phyloP scores from a whole-genome alignment of 2,329 filamentous ascomycete species.

The Ophiostoma angusticollis region DNA sequence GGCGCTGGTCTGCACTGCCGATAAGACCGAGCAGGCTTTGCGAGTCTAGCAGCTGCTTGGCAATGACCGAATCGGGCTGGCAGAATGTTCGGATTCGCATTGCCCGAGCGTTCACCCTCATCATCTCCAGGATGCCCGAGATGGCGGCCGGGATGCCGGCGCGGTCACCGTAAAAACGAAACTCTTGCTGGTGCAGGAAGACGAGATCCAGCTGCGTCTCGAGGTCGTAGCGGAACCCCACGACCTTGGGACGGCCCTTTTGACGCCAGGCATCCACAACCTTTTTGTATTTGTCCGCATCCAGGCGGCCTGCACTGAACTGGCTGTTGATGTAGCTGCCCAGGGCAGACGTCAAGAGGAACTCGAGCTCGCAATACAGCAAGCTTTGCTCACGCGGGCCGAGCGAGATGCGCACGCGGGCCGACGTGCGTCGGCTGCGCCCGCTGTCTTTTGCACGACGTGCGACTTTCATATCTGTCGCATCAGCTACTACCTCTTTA shows the following conservation, averaged over 20 bases:
- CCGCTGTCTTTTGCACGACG: conserved; percentile 21
- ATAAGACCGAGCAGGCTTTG: conserved; percentile 38
- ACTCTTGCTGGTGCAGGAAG: conserved; percentile 34
- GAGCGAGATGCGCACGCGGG: conserved; percentile 35
- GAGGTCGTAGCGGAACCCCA: conserved; percentile 46
- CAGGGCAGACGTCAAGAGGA: conserved; percentile 35
- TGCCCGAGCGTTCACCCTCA: conserved; percentile 38
- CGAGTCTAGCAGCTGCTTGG: conserved; percentile 43
- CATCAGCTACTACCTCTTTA: conserved; percentile 35
- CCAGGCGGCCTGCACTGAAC: conserved; percentile 41
- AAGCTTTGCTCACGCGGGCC: conserved; percentile 44
- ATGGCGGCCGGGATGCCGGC: conserved; percentile 31
- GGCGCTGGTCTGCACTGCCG: conserved; percentile 29
- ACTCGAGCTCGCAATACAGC: conserved; percentile 47
- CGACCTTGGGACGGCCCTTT: conserved; percentile 40
- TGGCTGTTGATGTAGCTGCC: conserved; percentile 40
- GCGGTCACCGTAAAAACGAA: conserved; percentile 40
- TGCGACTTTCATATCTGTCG: conserved; percentile 25
- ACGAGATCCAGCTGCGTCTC: conserved; percentile 48
- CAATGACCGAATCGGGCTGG: conserved; percentile 44
- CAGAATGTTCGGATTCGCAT: conserved; percentile 44
- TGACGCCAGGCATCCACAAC: conserved; percentile 38
- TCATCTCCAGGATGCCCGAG: conserved; percentile 34
- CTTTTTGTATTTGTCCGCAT: conserved; percentile 37
- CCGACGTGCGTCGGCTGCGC: conserved; percentile 17